These are phyloP conservation scores for Leucocoprinus leucothites DNA, from an alignment of 768 basidiomycete species.

Conservation along the genomic window DNA sequence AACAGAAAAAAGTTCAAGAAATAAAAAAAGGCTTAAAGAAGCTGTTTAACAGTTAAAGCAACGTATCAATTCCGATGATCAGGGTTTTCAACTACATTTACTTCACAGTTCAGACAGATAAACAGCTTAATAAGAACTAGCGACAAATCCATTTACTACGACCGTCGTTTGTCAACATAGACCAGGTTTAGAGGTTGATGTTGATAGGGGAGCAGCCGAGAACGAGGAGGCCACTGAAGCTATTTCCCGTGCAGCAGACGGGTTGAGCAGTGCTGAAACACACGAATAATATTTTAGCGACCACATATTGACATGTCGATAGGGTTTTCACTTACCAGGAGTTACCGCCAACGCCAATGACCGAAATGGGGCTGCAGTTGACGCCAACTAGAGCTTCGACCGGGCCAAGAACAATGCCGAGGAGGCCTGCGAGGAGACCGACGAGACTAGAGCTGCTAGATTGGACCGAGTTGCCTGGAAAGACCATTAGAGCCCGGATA, in stretches of 20 bases:
- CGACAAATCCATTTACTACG: background rate
- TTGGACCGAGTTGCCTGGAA: slow-evolving; percentile 22
- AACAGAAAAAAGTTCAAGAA: too few relatives aligned
- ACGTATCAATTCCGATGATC: too few relatives aligned
- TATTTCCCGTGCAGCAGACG: slow-evolving; percentile 28
- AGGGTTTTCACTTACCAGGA: slow-evolving; percentile 20
- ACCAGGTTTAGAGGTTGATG: slow-evolving; percentile 18
- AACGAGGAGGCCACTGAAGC: slow-evolving; percentile 26
- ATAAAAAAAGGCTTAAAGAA: too few relatives aligned
- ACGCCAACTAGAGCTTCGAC: slow-evolving; percentile 14
- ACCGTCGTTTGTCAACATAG: too few relatives aligned
- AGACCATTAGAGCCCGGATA: background rate
- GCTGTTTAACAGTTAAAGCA: too few relatives aligned
- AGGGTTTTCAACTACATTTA: too few relatives aligned
- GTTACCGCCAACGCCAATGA: slow-evolving; percentile 22
- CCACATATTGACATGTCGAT: background rate
- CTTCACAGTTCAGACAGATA: too few relatives aligned
- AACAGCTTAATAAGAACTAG: too few relatives aligned
- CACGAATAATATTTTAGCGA: background rate
- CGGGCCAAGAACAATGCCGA: slow-evolving; percentile 27
- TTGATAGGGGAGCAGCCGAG: slow-evolving; percentile 29
- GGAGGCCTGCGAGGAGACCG: slow-evolving; percentile 23
- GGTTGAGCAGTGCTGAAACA: slow-evolving; percentile 20
- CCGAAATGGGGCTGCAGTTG: slow-evolving; percentile 27
- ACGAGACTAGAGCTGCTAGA: slow-evolving; percentile 14